Percentiles rank a stretch among this genome's conserved stretches.
Conservation (phyloP, 2,329 filamentous ascomycete genomes). For the Thelonectria blattea region DNA sequence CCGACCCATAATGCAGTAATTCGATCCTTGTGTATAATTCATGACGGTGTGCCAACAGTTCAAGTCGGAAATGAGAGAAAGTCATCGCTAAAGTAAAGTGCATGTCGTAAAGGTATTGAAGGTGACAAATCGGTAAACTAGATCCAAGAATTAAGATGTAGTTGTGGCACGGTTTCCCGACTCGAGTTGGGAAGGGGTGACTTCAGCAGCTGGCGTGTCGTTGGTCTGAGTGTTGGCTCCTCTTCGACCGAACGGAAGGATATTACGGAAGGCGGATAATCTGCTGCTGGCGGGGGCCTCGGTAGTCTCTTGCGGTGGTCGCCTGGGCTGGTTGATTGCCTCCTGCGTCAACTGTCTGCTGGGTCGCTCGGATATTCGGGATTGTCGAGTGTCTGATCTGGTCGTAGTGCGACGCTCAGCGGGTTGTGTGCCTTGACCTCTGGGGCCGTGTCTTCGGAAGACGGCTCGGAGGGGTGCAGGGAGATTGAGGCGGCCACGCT, state of each 20-base stretch:
- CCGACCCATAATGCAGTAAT: slow-evolving; percentile 36
- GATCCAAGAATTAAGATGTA: slow-evolving; percentile 24
- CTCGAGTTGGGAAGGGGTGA: slow-evolving; percentile 56
- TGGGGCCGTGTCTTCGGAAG: slow-evolving; percentile 38
- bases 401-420: slow-evolving; percentile 6
- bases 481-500: slow-evolving; percentile 55
- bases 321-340: slow-evolving; percentile 2
- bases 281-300: slow-evolving; percentile 31
- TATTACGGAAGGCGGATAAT: slow-evolving; percentile 42
- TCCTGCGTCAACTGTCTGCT: slow-evolving; percentile 23
- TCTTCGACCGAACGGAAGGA: slow-evolving; percentile 42
- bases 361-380: not conserved
- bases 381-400: not conserved
- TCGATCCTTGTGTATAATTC: slow-evolving; percentile 37
- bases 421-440: not conserved
- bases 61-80: slow-evolving; percentile 39
- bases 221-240: slow-evolving; percentile 26
- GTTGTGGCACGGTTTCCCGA: slow-evolving; percentile 45
- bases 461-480: slow-evolving; percentile 50
- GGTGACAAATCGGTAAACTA: slow-evolving; percentile 17
- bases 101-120: slow-evolving; percentile 30
- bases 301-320: not conserved
- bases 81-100: slow-evolving; percentile 37
- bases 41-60: slow-evolving; percentile 35
- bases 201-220: slow-evolving; percentile 28